Conservation (phyloP, 2,329 filamentous ascomycete genomes). For the Neofusicoccum cordaticola region DNA sequence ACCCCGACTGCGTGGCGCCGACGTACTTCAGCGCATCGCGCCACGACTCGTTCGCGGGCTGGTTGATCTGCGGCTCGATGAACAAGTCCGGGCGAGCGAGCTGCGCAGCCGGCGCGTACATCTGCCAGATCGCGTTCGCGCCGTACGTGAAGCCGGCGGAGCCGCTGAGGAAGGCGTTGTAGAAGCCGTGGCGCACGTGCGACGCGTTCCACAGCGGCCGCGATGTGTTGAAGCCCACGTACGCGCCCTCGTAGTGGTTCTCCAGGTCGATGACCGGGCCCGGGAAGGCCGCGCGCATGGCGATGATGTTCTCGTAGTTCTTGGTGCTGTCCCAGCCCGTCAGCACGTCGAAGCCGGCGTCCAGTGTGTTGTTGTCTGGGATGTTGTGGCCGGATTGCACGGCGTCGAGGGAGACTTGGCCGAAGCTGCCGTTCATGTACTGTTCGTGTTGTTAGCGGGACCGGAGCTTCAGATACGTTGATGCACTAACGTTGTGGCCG, state of each 20-base stretch:
- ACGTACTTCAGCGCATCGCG: not conserved
- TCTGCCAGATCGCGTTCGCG: not conserved
- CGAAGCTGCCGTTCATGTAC: constrained; percentile 9
- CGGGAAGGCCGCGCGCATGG: not conserved
- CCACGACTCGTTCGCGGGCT: not conserved
- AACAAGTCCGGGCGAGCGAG: not conserved
- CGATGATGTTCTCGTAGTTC: constrained; percentile 4
- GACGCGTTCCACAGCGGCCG: not conserved
- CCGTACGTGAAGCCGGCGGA: constrained; percentile 6
- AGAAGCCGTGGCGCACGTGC: constrained; percentile 6
- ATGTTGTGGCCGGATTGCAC: constrained; percentile 42
- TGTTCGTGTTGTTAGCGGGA: not conserved
- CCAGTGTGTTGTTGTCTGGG: constrained; percentile 54
- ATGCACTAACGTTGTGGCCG: not conserved
- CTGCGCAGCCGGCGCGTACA: not conserved
- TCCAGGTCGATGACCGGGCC: constrained; percentile 2
- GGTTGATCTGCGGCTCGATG: not conserved
- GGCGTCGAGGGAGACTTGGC: not conserved
- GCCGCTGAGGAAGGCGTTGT: not conserved
- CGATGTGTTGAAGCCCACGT: constrained; percentile 5
- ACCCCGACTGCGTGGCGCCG: not conserved
- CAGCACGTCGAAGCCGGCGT: constrained; percentile 45
- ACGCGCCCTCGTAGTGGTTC: constrained; percentile 5
- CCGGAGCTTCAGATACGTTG: not conserved
- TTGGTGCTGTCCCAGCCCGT: not conserved